These are phyloP conservation scores for Microcos paniculata DNA, from an alignment of 345 rosid genomes.

Conservation along the genomic window DNA sequence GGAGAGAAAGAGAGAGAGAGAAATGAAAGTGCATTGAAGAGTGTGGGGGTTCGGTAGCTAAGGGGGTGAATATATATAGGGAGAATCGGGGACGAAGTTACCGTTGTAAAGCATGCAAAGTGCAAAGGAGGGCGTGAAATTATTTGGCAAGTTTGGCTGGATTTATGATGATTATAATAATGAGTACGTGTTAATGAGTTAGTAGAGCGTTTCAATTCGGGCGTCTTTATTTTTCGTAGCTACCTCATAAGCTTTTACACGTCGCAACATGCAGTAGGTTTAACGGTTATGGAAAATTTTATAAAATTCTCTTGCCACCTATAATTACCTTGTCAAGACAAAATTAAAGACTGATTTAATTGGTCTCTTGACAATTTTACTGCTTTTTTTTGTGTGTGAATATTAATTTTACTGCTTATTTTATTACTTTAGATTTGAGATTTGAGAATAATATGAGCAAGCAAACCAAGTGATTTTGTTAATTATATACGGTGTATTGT, in stretches of 20 bases:
- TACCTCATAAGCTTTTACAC: constrained; percentile 34
- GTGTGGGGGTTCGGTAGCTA: neutral
- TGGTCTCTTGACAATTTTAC: too few relatives aligned
- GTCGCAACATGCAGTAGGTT: constrained; percentile 51
- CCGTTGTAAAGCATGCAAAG: constrained; percentile 18
- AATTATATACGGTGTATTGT: too few relatives aligned
- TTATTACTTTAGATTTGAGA: too few relatives aligned
- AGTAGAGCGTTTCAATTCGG: constrained; percentile 35
- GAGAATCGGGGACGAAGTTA: neutral
- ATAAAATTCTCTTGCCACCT: neutral
- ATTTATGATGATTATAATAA: neutral
- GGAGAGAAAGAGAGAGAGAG: neutral
- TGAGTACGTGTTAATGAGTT: neutral
- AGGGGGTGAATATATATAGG: neutral
- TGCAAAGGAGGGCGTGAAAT: neutral
- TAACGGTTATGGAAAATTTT: constrained; percentile 35
- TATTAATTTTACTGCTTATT: too few relatives aligned
- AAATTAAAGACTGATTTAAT: neutral
- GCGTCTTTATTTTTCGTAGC: constrained; percentile 13
- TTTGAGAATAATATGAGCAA: too few relatives aligned
- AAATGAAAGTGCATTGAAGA: neutral
- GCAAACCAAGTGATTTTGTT: too few relatives aligned
- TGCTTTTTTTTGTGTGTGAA: too few relatives aligned
- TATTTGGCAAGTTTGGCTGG: constrained; percentile 26
- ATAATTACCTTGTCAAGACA: neutral